phyloP scores from a whole-genome alignment of 73 alveolate species.

The Tetrahymena borealis region DNA sequence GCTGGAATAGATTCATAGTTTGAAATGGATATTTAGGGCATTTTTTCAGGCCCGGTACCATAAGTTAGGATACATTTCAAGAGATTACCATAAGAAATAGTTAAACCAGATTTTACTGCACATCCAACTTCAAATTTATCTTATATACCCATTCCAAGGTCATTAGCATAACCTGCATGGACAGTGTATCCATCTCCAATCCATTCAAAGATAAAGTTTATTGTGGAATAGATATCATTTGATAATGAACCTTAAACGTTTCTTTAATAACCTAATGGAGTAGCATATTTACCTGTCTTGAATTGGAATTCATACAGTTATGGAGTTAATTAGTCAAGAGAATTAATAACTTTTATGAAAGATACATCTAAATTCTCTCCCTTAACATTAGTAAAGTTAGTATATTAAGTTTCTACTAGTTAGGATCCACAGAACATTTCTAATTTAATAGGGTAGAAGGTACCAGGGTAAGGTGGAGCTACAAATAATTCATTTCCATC shows the following conservation, averaged over 20 bases:
- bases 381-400: not conserved
- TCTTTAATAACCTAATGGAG: not conserved
- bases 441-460: not conserved
- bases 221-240: not conserved
- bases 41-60: not conserved
- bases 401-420: not conserved
- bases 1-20: not conserved
- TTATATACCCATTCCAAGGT: not conserved
- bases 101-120: not conserved
- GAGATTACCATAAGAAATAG: not conserved
- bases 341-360: not conserved
- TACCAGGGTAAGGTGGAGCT: not conserved
- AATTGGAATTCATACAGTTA: not conserved
- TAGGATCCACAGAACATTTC: not conserved
- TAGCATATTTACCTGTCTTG: not conserved
- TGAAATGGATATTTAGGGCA: not conserved
- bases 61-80: not conserved
- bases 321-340: not conserved
- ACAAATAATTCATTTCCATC: not conserved
- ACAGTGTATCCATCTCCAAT: not conserved
- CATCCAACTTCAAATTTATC: not conserved
- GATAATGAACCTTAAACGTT: not conserved
- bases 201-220: not conserved
- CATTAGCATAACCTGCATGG: not conserved
- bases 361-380: not conserved